Conservation (phyloP, 208 protist genomes). For the Trichomonas tenax region DNA sequence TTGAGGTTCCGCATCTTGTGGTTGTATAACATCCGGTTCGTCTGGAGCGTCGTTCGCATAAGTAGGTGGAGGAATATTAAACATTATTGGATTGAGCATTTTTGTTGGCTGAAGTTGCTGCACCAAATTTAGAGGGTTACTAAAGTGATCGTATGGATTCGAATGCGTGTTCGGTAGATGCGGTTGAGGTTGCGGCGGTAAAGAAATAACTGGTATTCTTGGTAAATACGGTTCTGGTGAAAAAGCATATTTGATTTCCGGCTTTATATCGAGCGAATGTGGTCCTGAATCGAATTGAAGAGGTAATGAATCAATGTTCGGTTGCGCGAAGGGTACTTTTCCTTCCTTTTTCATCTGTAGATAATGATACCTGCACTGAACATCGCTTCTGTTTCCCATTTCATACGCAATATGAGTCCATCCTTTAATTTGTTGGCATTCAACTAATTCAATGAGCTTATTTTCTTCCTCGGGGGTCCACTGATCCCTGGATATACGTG, state of each 20-base stretch:
- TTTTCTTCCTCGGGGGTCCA: neutral
- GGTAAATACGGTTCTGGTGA: neutral
- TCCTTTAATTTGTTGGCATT: neutral
- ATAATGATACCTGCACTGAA: neutral
- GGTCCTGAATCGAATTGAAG: neutral
- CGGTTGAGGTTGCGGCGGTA: neutral
- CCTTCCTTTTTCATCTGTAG: neutral
- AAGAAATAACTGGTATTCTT: neutral
- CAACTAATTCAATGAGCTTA: neutral
- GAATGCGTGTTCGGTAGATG: neutral
- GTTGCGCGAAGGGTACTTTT: neutral
- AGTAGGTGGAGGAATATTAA: neutral
- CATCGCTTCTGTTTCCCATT: neutral
- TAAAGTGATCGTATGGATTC: neutral
- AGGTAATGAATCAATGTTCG: neutral
- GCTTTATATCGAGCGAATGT: neutral
- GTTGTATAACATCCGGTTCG: neutral
- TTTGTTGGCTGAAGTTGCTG: neutral
- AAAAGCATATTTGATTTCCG: neutral
- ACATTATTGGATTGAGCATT: neutral
- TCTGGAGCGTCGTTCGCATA: neutral
- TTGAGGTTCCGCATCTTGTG: neutral
- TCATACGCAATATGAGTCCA: neutral
- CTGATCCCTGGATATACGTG: neutral
- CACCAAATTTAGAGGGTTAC: neutral